Base-by-base conservation (phyloP, 345 rosid species). In the Anastatica hierochuntica region DNA sequence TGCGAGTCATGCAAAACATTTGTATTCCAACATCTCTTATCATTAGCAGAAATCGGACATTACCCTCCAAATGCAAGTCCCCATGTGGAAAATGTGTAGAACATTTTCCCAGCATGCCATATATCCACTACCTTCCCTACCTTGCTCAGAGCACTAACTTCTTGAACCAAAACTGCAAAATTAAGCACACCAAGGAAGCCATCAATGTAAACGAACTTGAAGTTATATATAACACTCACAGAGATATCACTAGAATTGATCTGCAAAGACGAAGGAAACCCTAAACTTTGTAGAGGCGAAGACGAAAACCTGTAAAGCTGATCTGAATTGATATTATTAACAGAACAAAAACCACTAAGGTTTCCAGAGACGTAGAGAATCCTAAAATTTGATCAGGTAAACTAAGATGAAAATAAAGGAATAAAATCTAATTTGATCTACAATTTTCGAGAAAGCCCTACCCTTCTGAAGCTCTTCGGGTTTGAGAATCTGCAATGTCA, bases 61-160 rank as follows among this genome's bases (percentile, higher is more conserved):
- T 60, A 90, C 98, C 98, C 96, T 43, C 77, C 76, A 27, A 84
- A 61, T 7, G 96, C 80, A 26, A 90, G 88, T 46, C 96, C 98
- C 96, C 90, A 87, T 2, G 95, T 84, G 35, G 94, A 74, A 16
- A 90, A 67, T 9, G 86, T 50, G 61, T 90, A 87, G 66, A 87
- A 84, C 79, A 84, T 55, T 64, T 67, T 76, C 30, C 96, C 95
- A 8, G 90, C 96, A 64, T 84, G 85, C 96, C 98, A 90, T 62
- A 87, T 78, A 69, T 63, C 71, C 15, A 90, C 62, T 27, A 81
- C 59, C 68, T 60, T 84, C 76, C 83, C 96, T 60, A 83, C 58
- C 58, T 78, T 87, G 80, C 84, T 74, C 54, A 74, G 59, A 16
- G 83, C 69, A 48, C 69, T 74, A 57, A 87, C 65, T 63, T 89